phyloP scores from a whole-genome alignment of 2,329 filamentous ascomycete genomes.

The Ophiosphaerella narmari region DNA sequence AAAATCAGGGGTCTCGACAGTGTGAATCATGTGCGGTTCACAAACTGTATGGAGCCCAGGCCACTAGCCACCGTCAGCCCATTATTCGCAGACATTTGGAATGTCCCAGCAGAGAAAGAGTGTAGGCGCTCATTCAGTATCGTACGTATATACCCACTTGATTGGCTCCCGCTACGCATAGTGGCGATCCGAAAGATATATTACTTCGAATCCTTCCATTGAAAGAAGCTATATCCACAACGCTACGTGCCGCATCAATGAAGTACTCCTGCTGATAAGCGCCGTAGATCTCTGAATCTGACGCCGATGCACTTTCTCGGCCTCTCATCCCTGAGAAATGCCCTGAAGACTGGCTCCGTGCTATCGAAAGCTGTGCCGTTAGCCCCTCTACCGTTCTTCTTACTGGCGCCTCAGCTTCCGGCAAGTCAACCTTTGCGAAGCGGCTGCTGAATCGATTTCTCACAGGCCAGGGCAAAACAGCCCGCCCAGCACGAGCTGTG shows the following conservation, averaged over 20 bases:
- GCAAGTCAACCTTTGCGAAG: slow-evolving; percentile 75
- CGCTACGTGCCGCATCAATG: too few species aligned
- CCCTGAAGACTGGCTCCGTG: slow-evolving; percentile 64
- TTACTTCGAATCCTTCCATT: too few species aligned
- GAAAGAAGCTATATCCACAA: too few species aligned
- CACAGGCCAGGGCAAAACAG: slow-evolving; percentile 50
- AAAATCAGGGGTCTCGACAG: slow-evolving; percentile 65
- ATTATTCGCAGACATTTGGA: slow-evolving; percentile 70
- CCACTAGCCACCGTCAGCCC: slow-evolving; percentile 66
- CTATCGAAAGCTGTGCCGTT: slow-evolving; percentile 43
- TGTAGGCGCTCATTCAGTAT: slow-evolving; percentile 37
- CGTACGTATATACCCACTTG: slow-evolving; percentile 22
- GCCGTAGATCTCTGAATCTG: slow-evolving; percentile 33
- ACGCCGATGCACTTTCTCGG: slow-evolving; percentile 29
- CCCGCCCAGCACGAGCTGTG: slow-evolving; percentile 46
- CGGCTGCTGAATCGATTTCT: slow-evolving; percentile 69
- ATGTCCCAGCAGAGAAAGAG: slow-evolving; percentile 44
- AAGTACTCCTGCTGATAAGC: slow-evolving; percentile 2
- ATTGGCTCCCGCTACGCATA: too few species aligned
- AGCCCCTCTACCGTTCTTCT: slow-evolving; percentile 58
- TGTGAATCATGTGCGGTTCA: slow-evolving; percentile 53
- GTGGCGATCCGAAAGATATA: too few species aligned
- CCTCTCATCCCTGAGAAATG: slow-evolving; percentile 50
- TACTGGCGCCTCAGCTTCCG: slow-evolving; percentile 72
- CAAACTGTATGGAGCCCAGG: slow-evolving; percentile 53